Base-by-base conservation (phyloP, 2,329 filamentous ascomycete species). In the Simplicillium aogashimaense region DNA sequence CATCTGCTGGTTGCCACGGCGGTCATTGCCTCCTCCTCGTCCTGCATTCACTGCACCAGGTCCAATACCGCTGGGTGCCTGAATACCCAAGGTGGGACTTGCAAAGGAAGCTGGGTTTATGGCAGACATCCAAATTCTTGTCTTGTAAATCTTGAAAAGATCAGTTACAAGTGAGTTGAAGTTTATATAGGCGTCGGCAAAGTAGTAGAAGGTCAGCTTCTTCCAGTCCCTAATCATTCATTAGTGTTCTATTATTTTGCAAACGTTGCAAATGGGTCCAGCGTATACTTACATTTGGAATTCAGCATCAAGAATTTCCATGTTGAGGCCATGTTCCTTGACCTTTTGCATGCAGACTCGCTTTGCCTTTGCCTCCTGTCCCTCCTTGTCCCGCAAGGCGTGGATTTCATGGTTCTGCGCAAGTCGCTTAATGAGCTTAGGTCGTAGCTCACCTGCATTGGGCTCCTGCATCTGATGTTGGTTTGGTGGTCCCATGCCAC, bases 121-220 rank as follows among this genome's bases (percentile, higher is more conserved):
- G 4, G 92, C 92, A 4, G 90, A 97, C 86, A 98, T 95, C 92
- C 92, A 98, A 53, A 98, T 98, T 51, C 94, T 80, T 16, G 90
- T 95, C 69, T 98, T 98, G 73, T 97, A 98, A 46, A 97, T 90
- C 65, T 97, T 97, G 75, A 97, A 98, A 11, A 98, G 72, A 57
- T 98, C 92, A 0, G 89, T 95, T 39, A 98, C 92, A 13, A 98
- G 77, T 2, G 87, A 86, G 59, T 98, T 98, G 73, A 98, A 98
- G 66, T 97, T 97, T 70, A 98, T 95, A 59, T 98, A 98, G 1
- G 87, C 81, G 56, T 95, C 89, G 40, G 92, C 90, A 58, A 95
- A 98, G 65, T 97, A 98, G 67, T 95, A 98, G 64, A 97, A 97
- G 0, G 94, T 98, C 41, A 98, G 69, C 60, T 98, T 98, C 66